These are phyloP conservation scores for Mortierella hygrophila DNA, from an alignment of 192 early-diverging fungal species.

Conservation along the genomic window DNA sequence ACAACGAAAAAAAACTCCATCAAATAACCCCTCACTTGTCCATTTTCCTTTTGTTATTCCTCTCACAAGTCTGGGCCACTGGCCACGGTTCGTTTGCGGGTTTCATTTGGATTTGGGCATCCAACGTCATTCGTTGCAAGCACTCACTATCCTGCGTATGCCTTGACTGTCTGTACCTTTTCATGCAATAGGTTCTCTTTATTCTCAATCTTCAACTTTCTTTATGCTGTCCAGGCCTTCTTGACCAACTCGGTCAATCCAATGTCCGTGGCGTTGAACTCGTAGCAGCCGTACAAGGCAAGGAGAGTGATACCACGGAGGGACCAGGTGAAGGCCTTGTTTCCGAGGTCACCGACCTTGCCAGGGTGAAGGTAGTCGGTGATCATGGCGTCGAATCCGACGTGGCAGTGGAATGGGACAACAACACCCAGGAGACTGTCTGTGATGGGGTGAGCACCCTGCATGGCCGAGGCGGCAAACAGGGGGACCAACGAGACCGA, in stretches of 20 bases:
- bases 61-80: background rate
- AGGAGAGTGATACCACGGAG: slow-evolving; percentile 79
- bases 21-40: background rate
- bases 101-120: background rate
- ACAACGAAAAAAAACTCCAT: background rate
- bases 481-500: slow-evolving; percentile 82
- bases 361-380: slow-evolving; percentile 86
- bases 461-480: slow-evolving; percentile 78
- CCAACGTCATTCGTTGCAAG: background rate
- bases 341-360: slow-evolving; percentile 71
- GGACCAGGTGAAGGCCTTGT: slow-evolving; percentile 73
- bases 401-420: slow-evolving; percentile 90
- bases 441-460: slow-evolving; percentile 89
- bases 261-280: slow-evolving; percentile 96
- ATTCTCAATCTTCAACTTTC: background rate
- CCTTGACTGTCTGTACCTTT: background rate
- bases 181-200: slow-evolving; percentile 1
- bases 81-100: background rate
- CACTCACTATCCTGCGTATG: background rate
- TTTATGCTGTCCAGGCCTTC: slow-evolving; percentile 88
- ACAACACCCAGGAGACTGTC: slow-evolving; percentile 92
- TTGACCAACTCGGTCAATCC: slow-evolving; percentile 91
- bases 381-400: slow-evolving; percentile 82
- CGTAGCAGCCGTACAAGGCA: slow-evolving; percentile 87
- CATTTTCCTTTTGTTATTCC: background rate